Percentiles rank a stretch among this genome's conserved stretches.
Conservation (phyloP, 495 filamentous ascomycete genomes). For the Penicillium alfredii region DNA sequence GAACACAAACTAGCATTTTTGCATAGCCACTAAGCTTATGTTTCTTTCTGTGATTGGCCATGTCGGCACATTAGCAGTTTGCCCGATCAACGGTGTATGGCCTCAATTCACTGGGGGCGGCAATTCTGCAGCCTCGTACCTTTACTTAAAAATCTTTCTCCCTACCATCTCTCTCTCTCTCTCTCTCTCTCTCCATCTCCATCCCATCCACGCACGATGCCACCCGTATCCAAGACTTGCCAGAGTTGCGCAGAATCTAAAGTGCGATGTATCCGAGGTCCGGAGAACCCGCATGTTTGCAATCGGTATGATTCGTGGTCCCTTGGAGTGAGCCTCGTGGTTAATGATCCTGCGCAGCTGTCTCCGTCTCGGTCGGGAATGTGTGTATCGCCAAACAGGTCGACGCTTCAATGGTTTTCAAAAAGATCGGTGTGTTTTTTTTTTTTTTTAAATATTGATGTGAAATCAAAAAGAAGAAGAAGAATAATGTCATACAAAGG, state of each 20-base stretch:
- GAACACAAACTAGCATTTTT: too few species aligned
- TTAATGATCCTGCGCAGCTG: constrained; percentile 11
- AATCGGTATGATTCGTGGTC: constrained; percentile 8
- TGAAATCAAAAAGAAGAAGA: too few species aligned
- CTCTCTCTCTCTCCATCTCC: too few species aligned
- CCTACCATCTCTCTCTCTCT: too few species aligned
- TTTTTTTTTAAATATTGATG: neutral
- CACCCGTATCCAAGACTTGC: constrained; percentile 15
- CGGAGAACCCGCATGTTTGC: constrained; percentile 9
- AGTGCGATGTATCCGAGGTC: constrained; percentile 19
- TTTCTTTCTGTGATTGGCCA: too few species aligned
- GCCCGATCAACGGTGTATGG: too few species aligned
- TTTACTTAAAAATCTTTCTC: too few species aligned
- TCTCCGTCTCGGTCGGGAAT: constrained; percentile 18
- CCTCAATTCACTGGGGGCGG: too few species aligned
- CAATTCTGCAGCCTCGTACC: too few species aligned
- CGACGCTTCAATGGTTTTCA: constrained; percentile 22
- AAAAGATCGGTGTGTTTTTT: constrained; percentile 17
- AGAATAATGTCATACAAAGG: constrained; percentile 3
- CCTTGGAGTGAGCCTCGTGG: neutral
- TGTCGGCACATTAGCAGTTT: too few species aligned
- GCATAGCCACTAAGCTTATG: too few species aligned
- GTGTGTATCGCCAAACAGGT: constrained; percentile 16
- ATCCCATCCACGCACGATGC: neutral
- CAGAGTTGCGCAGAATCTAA: constrained; percentile 24